Evolutionary conservation across 371 early-diverging fungal species (phyloP), one percentile per base, ranked within the genome.

Genomic region (Mortierella polycephala): DNA sequence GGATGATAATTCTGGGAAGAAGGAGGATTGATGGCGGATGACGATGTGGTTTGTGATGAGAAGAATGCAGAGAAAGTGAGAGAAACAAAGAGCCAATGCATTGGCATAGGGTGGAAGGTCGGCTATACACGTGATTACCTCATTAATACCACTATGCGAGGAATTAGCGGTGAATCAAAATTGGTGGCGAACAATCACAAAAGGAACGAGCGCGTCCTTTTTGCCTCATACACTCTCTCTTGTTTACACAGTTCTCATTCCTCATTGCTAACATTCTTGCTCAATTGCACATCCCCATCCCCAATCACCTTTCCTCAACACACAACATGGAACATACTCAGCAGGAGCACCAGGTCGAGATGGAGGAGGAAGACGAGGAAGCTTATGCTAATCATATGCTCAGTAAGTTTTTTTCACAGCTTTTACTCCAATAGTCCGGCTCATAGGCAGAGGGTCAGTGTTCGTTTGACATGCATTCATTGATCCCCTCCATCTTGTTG

Each of bases 291-390:
- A 16, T 16, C 1, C 51, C 51, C 13, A 9, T 49, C 54, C 7
- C 13, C 42, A 41, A 16, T 40, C 46, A 16, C 20, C 8, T 52
- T 45, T 41, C 42, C 49, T 46, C 46, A 67, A 7, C 44, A 58
- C 4, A 44, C 44, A n/a, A 39, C 30, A 62, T 75, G 75, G 70
- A 70, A 37, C 67, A 75, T 54, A 71, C 71, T 37, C 71, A 70
- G 14, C 67, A 75, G 10, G 64, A 72, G 63, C 67, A 79, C 16
- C 59, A 69, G 16, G 41, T 58, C 49, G 73, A 69, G 47, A 44
- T 63, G 45, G 64, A 68, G 66, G 72, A 68, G 49, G 76, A 77
- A 45, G 76, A 75, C 41, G 79, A 71, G 18, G 69, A 72, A 16
- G 52, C 40, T 16, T 47, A 51, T 23, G 47, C 44, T 18, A 54